Evolutionary conservation across 2,329 filamentous ascomycete species (phyloP).

Genomic region (Calonectria pauciramosa): DNA sequence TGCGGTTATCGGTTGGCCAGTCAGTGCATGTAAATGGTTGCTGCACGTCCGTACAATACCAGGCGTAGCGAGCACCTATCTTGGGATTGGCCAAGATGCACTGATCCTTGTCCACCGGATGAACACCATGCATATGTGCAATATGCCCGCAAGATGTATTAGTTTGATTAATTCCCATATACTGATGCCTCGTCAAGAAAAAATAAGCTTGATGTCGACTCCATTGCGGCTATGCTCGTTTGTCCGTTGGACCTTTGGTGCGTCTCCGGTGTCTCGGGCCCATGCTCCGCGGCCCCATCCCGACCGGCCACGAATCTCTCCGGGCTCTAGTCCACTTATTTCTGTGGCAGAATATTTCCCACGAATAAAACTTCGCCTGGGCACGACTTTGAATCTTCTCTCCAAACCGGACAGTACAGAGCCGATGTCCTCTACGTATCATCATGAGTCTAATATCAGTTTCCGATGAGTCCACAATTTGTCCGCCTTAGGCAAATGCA

Average conservation of each 20-base stretch:
- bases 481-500: conserved; percentile 9
- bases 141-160: background rate
- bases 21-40: conserved; percentile 12
- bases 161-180: background rate
- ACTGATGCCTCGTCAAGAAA: background rate
- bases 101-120: background rate
- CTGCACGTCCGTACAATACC: background rate
- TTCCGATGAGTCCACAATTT: conserved; percentile 18
- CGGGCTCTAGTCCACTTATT: conserved; percentile 12
- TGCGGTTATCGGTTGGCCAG: conserved; percentile 4
- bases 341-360: conserved; percentile 24
- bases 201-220: background rate
- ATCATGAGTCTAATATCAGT: conserved; percentile 22
- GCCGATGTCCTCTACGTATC: conserved; percentile 18
- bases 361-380: conserved; percentile 18
- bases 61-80: background rate
- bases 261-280: conserved; percentile 27
- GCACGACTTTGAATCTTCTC: background rate
- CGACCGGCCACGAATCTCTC: conserved; percentile 21
- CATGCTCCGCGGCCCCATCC: conserved; percentile 20
- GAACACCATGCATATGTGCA: background rate
- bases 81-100: background rate
- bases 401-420: conserved; percentile 22
- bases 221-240: conserved; percentile 19
- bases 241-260: conserved; percentile 10